Evolutionary conservation across 1,139 yeast species (phyloP), one percentile per base, ranked within the genome.

Genomic region (Saccharomyces hybrid): DNA sequence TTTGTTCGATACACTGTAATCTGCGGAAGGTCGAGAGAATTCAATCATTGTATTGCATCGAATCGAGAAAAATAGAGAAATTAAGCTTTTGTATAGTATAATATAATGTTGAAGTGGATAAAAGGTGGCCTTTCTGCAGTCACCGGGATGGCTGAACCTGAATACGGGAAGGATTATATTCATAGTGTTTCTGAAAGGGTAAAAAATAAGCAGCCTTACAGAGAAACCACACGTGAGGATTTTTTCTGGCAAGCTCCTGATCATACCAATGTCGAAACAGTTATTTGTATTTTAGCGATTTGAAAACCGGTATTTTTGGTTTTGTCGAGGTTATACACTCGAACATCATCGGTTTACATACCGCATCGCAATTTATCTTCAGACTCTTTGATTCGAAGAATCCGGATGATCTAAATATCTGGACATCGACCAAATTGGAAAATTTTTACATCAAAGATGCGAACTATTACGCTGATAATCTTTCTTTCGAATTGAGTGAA

Each of bases 121-220:
- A 93, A 86, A 76, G 86, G 91, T 57, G 75, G 96, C 54, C 81
- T 93, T 50, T 89, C 98, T 23, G 93, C 95, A 5, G 93, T 90
- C 49, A 95, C 97, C 6, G 99, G 99, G 52, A 82, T 96, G 16
- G 96, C 96, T 1, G 99, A 93, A 72, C 99, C 99, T 28, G 96
- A 87, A 68, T 93, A 93, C 67, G 99, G 99, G 53, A 80, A 85
- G 50, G 96, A 85, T 54, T 95, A 96, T 50, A 88, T 93, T 63
- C 91, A 85, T 65, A 81, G 97, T n/a, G 82, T 90, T 56, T 80
- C 86, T 48, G 82, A 79, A 47, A 74, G 84, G 52, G 82, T 85
- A 54, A 73, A 75, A 53, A 78, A 75, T 53, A 73, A 74, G 56
- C 82, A 82, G 61, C 81, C 88, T 1, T 79, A 75, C 68, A 70